Evolutionary conservation across 2,329 filamentous ascomycete species (phyloP).

Genomic region (Herpotrichia juniperi): DNA sequence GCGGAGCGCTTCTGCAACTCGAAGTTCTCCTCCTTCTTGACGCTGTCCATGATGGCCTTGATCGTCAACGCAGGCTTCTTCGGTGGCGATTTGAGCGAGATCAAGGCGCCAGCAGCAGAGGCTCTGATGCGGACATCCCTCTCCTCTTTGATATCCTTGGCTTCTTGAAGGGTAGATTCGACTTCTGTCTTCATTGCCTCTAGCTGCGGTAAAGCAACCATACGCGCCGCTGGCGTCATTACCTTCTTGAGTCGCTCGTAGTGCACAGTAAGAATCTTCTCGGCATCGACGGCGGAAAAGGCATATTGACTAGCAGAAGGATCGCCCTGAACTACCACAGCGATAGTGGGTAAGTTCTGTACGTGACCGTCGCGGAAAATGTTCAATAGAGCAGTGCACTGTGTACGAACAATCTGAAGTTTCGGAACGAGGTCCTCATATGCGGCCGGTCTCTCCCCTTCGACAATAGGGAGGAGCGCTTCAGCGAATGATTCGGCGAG

Average conservation of each 20-base stretch:
- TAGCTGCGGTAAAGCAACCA: slow-evolving; percentile 81
- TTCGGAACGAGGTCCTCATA: slow-evolving; percentile 92
- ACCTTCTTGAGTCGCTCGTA: slow-evolving; percentile 87
- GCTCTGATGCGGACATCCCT: slow-evolving; percentile 87
- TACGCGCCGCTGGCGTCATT: slow-evolving; percentile 85
- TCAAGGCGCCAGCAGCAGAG: slow-evolving; percentile 82
- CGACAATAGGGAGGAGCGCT: slow-evolving; percentile 75
- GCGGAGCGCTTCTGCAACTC: slow-evolving; percentile 88
- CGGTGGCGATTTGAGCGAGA: slow-evolving; percentile 84
- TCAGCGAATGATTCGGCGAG: slow-evolving; percentile 66
- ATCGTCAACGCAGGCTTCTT: slow-evolving; percentile 94
- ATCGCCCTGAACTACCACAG: slow-evolving; percentile 93
- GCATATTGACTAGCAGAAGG: slow-evolving; percentile 88
- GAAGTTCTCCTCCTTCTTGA: slow-evolving; percentile 91
- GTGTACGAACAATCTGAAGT: slow-evolving; percentile 85
- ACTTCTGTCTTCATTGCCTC: slow-evolving; percentile 77
- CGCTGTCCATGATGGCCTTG: slow-evolving; percentile 97
- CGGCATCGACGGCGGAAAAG: slow-evolving; percentile 85
- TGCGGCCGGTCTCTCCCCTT: slow-evolving; percentile 77
- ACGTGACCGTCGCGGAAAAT: slow-evolving; percentile 76
- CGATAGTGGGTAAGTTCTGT: slow-evolving; percentile 75
- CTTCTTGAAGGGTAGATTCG: slow-evolving; percentile 76
- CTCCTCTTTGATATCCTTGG: slow-evolving; percentile 76
- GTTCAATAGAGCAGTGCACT: slow-evolving; percentile 88
- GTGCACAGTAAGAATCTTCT: slow-evolving; percentile 84